Conservation (phyloP, 176 grass and related monocot genomes). For the Panicum miliaceum region DNA sequence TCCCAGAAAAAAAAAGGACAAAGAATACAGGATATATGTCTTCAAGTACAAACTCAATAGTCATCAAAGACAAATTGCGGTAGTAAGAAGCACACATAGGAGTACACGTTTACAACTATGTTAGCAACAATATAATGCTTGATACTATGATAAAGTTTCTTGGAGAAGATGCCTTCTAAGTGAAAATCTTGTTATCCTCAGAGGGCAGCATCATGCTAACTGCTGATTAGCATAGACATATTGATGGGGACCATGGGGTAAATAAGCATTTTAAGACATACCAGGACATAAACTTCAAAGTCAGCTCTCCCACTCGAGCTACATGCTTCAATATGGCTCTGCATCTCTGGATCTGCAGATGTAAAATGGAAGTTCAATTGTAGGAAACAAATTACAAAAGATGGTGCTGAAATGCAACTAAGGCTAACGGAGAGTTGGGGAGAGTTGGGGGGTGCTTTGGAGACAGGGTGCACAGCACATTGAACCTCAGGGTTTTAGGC, state of each 20-base stretch:
- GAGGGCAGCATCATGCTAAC: background rate
- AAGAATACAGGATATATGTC: background rate
- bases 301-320: slow-evolving; percentile 58
- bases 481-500: background rate
- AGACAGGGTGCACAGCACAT: background rate
- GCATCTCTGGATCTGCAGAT: slow-evolving; percentile 79
- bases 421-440: slow-evolving; percentile 2
- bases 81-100: slow-evolving; percentile 4
- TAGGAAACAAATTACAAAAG: slow-evolving; percentile 14
- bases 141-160: background rate
- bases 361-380: slow-evolving; percentile 38
- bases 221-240: slow-evolving; percentile 13
- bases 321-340: slow-evolving; percentile 58
- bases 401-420: background rate
- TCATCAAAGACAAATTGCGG: background rate
- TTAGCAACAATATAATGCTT: slow-evolving; percentile 6
- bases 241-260: slow-evolving; percentile 12
- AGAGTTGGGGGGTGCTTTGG: background rate
- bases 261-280: slow-evolving; percentile 44
- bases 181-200: slow-evolving; percentile 3
- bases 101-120: background rate
- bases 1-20: background rate
- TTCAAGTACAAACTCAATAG: slow-evolving; percentile 27
- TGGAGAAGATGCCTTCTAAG: slow-evolving; percentile 1
- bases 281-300: slow-evolving; percentile 65